Evolutionary conservation across 2,329 filamentous ascomycete genomes (phyloP), one percentile per base, ranked within the genome.

Genomic region (Fusarium haematococcum): DNA sequence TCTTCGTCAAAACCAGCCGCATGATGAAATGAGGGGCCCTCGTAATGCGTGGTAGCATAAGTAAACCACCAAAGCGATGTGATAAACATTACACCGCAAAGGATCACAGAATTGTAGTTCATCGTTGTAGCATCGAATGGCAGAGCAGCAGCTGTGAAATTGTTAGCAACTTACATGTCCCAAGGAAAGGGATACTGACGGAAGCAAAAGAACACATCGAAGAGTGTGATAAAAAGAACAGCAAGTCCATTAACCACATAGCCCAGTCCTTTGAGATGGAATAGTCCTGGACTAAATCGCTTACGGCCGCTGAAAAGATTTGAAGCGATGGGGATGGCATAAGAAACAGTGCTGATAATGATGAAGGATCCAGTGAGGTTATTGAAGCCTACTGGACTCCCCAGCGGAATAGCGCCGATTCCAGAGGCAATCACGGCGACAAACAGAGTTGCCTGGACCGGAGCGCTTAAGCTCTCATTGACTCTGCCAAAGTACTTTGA

Each of bases 291-390:
- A 0, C 58, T 30, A 9, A 79, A 78, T 1, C 71, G 54, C 2
- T 62, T 70, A 1, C 77, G 76, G 0, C 75, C 64, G 0, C 71
- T 76, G 2, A 68, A 5, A 16, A 79, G 35, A 32, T 79, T 79
- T 1, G 73, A 62, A 4, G 62, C 61, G 13, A 79, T 70, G 0
- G 77, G 77, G 7, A 77, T 78, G 0, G 76, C 77, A 8, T 79
- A 79, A 0, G 77, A 79, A 6, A 79, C 69, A 2, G 77, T 75
- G 1, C 73, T 78, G 30, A 79, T 75, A 14, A 78, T 79, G n/a
- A 79, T 79, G 25, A 79, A 79, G 0, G 77, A 79, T 5, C 77
- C 77, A 0, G 77, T 79, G 10, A 79, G 50, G 2, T 79, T 79
- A 6, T 67, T 79, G 48, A 79, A 79, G 0, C 77, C 77, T 0